Base-by-base conservation (phyloP, 306 rosid genomes). In the Vigna hirtella region DNA sequence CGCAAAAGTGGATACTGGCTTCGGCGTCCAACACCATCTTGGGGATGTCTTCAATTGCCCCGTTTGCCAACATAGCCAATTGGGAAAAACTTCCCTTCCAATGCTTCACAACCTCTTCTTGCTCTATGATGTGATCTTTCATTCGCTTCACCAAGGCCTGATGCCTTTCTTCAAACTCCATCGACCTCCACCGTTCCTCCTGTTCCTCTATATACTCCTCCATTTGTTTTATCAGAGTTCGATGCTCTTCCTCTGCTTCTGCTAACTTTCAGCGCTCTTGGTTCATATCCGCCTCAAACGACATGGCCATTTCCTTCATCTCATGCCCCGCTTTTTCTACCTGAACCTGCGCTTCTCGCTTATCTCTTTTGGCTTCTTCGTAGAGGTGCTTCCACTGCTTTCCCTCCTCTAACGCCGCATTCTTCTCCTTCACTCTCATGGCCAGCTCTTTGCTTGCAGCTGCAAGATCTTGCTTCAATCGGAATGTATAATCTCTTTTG, bases 61-160 rank as follows among this genome's bases (percentile, higher is more conserved):
- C 3, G 0, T 26, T 26, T 26, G 28, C 28, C 2, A 26, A 26
- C 0, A 0, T 0, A 1, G 28, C 3, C 28, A 26, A 0, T 0
- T 26, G 28, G 0, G 28, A 26, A 0, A 26, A 26, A 0, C 28
- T 1, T 2, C 0, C 28, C 0, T 26, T 26, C 28, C 0, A 26
- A 2, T 26, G 28, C 0, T 26, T 26, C 0, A 26, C 28, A 0
- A 0, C 0, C 28, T 0, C 0, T 26, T 26, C 28, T 26, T 26
- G 3, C 3, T 26, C 28, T 2, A 0, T 3, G 3, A 26, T 26
- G 28, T 26, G 28, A 0, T 26, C 28, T 24, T 24, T 1, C 28
- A 26, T 26, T 26, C 28, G 28, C 28, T 26, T 26, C 0, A 26
- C 0, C 28, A 26, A 1, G 28, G 28, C 28, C 0, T 26, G 28